Percentiles rank a stretch among this genome's conserved stretches.
phyloP scores from a whole-genome alignment of 2,329 filamentous ascomycete species.

The Talaromyces sp. region DNA sequence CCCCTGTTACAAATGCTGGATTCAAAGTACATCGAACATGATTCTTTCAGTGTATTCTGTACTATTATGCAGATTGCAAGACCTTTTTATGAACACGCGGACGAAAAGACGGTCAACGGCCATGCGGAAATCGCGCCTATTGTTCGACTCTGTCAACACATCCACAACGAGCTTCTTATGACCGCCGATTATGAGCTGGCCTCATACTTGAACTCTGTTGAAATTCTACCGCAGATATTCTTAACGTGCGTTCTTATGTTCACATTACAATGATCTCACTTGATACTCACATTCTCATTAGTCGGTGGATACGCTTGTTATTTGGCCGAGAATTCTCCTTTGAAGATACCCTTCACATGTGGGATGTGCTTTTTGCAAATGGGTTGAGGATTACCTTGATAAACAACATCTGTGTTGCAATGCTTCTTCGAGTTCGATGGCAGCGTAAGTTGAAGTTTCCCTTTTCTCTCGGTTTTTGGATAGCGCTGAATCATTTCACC shows the following conservation, averaged over 20 bases:
- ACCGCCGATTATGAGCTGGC: constrained; percentile 79
- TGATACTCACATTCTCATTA: constrained; percentile 26
- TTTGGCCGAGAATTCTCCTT: constrained; percentile 94
- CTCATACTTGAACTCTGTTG: constrained; percentile 71
- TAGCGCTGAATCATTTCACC: background rate
- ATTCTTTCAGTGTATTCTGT: constrained; percentile 80
- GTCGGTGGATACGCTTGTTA: constrained; percentile 86
- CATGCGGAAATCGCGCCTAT: constrained; percentile 59
- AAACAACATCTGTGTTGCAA: constrained; percentile 86
- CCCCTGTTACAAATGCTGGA: constrained; percentile 64
- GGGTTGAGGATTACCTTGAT: constrained; percentile 74
- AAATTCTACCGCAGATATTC: constrained; percentile 94
- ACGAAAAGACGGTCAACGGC: constrained; percentile 37
- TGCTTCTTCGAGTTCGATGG: constrained; percentile 90
- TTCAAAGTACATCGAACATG: constrained; percentile 73
- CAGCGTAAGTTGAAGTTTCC: constrained; percentile 54
- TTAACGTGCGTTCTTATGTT: constrained; percentile 61
- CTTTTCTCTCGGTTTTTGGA: background rate
- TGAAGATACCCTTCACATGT: constrained; percentile 73
- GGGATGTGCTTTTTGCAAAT: constrained; percentile 87
- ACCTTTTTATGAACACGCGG: constrained; percentile 73
- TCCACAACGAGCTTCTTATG: constrained; percentile 75
- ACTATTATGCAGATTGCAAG: constrained; percentile 83
- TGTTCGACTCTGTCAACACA: constrained; percentile 75
- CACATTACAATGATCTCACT: background rate